These are phyloP conservation scores for Fraxinus sp. DNA, from an alignment of 305 asterid species.

Conservation along the genomic window DNA sequence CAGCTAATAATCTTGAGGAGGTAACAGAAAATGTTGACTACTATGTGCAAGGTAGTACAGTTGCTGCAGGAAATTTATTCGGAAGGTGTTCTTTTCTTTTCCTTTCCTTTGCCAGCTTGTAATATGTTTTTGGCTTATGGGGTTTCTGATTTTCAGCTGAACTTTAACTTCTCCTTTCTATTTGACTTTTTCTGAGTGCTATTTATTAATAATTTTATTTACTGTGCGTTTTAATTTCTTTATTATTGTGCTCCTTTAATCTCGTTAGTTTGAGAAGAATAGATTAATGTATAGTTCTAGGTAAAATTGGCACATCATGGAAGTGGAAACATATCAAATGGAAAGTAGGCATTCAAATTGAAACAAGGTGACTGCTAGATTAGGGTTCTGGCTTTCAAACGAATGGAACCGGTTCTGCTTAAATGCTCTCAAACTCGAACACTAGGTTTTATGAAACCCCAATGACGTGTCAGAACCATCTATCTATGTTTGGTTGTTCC, in stretches of 20 bases:
- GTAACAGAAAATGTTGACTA: constrained; percentile 97
- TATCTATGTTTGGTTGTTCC: neutral
- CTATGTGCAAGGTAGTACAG: constrained; percentile 85
- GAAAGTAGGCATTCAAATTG: neutral
- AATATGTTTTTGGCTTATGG: constrained; percentile 9
- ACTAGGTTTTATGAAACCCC: neutral
- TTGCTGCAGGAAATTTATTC: constrained; percentile 97
- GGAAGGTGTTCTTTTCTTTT: constrained; percentile 61
- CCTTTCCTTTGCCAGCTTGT: constrained; percentile 18
- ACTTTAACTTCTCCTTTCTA: neutral
- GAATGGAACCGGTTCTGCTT: neutral
- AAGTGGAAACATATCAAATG: constrained; percentile 7
- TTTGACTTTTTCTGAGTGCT: neutral
- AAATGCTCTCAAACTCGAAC: neutral
- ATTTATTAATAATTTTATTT: neutral
- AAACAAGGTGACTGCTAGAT: constrained; percentile 8
- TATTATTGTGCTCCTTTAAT: neutral
- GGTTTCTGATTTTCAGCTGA: constrained; percentile 11
- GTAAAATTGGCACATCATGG: neutral
- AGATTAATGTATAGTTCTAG: neutral
- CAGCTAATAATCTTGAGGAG: constrained; percentile 96
- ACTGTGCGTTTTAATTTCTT: neutral
- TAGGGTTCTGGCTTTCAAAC: neutral
- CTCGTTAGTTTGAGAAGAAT: constrained; percentile 4
- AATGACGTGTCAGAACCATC: neutral